Evolutionary conservation across 2,329 filamentous ascomycete species (phyloP), one percentile per base, ranked within the genome.

Genomic region (Bipolaris sorokiniana): DNA sequence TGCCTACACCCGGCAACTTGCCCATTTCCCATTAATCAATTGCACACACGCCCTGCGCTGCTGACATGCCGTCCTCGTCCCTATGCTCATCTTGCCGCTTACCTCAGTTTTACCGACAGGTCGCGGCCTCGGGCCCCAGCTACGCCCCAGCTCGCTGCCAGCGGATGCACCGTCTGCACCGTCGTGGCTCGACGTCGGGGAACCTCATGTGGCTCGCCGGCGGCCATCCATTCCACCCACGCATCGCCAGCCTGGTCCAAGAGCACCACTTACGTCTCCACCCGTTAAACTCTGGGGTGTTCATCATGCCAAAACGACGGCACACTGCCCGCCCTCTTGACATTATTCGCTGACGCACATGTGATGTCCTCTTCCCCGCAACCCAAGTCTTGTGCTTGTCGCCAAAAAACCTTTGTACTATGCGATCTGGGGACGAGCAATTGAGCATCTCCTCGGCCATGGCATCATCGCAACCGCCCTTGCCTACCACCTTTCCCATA

Each of bases 381-480:
- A 61, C n/a, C 58, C 57, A 65, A 65, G 65, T 66, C 61, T 65
- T 48, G 49, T 60, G 54, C 51, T 55, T 42, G 54, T 53, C 57
- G 61, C 48, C 37, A 59, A 58, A 54, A 46, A 55, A 58, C 57
- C 40, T 60, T 10, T 16, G 15, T 10, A 20, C 37, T 37, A 16
- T 37, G 28, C 34, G 34, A 18, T 54, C 56, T 61, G 48, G 56
- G 48, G 56, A 44, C 47, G 61, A 62, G 61, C 60, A 53, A 46
- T 59, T 48, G 40, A 65, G 49, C 70, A 71, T 75, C 70, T 74
- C 72, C 72, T 66, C 66, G 72, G 72, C 70, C 63, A 38, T 58
- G 23, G 38, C 56, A 45, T 26, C 33, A 37, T 55, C 51, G 54
- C 37, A 48, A 15, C 55, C 28, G 28, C 28, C 28, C 28, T 31